phyloP scores from a whole-genome alignment of 2,329 filamentous ascomycete genomes.

The Clarireedia paspali region DNA sequence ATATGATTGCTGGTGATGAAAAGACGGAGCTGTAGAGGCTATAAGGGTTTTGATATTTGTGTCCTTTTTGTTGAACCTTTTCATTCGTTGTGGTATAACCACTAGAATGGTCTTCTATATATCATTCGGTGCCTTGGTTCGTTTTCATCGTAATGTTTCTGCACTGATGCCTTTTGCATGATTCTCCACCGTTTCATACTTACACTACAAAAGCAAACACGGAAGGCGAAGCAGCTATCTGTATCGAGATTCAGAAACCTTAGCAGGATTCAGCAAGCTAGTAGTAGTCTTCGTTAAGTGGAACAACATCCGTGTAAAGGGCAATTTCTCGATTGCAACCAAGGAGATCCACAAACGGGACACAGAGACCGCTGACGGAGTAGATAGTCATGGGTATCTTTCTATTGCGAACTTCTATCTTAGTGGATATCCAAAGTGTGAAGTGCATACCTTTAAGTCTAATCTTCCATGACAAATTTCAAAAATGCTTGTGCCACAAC shows the following conservation, averaged over 20 bases:
- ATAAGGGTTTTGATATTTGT: neutral
- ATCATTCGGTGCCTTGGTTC: no score
- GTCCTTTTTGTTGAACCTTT: neutral
- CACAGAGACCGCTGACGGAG: neutral
- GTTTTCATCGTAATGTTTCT: no score
- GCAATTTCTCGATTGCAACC: neutral
- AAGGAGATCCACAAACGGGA: neutral
- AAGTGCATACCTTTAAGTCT: neutral
- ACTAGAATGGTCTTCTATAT: neutral
- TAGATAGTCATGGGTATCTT: neutral
- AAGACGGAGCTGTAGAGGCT: constrained; percentile 16
- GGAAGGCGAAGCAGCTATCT: no score
- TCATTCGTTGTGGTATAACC: neutral
- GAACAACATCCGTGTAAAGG: neutral
- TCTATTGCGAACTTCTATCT: neutral
- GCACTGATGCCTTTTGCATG: no score
- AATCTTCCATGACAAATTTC: constrained; percentile 60
- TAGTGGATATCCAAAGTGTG: neutral
- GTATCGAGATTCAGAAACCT: no score
- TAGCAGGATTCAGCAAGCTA: no score
- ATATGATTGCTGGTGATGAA: constrained; percentile 44
- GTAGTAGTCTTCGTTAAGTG: no score
- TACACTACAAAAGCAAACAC: no score
- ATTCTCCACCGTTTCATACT: no score
- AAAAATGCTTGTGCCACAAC: constrained; percentile 66